Evolutionary conservation across 768 basidiomycete genomes (phyloP), one percentile per base, ranked within the genome.

Genomic region (Jaapia argillacea): DNA sequence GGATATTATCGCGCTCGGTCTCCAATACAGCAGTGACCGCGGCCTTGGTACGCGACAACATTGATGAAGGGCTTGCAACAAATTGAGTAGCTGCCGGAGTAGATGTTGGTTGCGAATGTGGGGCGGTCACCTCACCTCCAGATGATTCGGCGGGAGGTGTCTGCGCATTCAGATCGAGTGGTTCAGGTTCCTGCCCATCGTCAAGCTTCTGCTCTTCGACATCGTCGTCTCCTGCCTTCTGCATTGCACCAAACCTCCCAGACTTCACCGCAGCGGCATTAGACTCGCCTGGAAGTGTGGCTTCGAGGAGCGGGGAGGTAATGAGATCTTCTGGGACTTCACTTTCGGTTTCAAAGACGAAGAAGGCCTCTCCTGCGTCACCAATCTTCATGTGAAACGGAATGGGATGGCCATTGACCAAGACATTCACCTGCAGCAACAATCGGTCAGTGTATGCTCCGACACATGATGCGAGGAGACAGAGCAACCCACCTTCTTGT

Each of bases 301-400:
- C 77, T 48, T 80, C 70, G 12, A 94, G 75, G 20, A 99, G 66
- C 21, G 96, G 96, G 63, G 86, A 90, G 0, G 96, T 99, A 49
- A 92, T 85, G 48, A 99, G 77, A 58, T 92, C 87, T 38, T 77
- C 84, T 3, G 96, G 94, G 24, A 98, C 81, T 46, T 97, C 91
- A 28, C 83, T 88, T 31, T 93, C 88, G 1, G 94, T 97, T 63
- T 99, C 94, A 51, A 98, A 90, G 31, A 99, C 85, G 56, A 98
- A 98, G 71, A 98, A 99, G 0, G 93, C 96, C 64, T 99, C 96
- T 4, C 96, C 96, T 1, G 96, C 91, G 46, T 98, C 96, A 31
- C 92, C 93, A 48, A 98, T 91, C 71, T 99, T 98, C 96, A 99
- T 99, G 61, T 74, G 75, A 61, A 88, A 98, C 0, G 94, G 94